Conservation (phyloP, 1,284 basidiomycete genomes). For the Albatrellus sp. region DNA sequence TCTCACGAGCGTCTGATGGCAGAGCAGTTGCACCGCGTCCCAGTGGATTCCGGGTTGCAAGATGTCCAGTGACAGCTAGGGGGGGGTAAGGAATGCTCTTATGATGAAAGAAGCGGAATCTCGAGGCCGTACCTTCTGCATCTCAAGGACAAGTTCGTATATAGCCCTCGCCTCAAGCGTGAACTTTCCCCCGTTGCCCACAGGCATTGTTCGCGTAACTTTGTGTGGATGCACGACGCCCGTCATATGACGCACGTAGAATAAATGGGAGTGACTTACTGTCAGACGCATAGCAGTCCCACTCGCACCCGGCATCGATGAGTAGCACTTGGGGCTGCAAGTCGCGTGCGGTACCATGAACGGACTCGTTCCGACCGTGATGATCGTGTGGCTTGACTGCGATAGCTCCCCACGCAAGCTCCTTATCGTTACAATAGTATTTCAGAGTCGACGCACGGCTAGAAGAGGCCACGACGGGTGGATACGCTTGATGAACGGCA, state of each 20-base stretch:
- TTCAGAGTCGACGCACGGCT: constrained; percentile 79
- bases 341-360: constrained; percentile 25
- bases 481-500: constrained; percentile 77
- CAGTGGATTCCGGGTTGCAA: constrained; percentile 70
- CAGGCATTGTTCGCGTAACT: constrained; percentile 75
- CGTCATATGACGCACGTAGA: background rate
- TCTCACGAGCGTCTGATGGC: constrained; percentile 65
- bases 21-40: constrained; percentile 74
- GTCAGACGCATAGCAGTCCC: constrained; percentile 71
- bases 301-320: constrained; percentile 89
- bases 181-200: constrained; percentile 84
- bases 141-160: constrained; percentile 75
- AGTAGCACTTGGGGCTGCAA: constrained; percentile 71
- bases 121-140: constrained; percentile 60
- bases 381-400: constrained; percentile 42
- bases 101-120: background rate
- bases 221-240: background rate
- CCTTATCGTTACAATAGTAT: constrained; percentile 78
- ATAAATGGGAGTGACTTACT: constrained; percentile 25
- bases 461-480: constrained; percentile 81
- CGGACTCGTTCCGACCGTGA: constrained; percentile 35
- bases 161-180: constrained; percentile 68
- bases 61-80: constrained; percentile 49
- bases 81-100: background rate
- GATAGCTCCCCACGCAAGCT: constrained; percentile 73